These are phyloP conservation scores for Viridothelium virens DNA, from an alignment of 495 filamentous ascomycete genomes.

Conservation along the genomic window DNA sequence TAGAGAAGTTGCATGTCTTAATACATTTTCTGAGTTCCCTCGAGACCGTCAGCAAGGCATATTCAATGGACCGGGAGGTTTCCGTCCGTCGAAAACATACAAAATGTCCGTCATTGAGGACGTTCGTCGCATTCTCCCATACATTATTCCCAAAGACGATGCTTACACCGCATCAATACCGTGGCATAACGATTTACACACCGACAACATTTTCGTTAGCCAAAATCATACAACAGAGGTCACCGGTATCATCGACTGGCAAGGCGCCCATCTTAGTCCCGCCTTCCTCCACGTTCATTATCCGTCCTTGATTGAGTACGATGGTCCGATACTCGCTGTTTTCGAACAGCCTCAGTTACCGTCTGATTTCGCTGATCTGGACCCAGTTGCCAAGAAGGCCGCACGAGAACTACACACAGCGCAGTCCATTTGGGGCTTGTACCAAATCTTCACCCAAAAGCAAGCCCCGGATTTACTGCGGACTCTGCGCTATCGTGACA, in stretches of 20 bases:
- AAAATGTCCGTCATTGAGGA: background rate
- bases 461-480: conserved; percentile 11
- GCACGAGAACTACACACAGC: conserved; percentile 3
- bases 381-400: background rate
- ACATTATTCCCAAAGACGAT: background rate
- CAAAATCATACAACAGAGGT: background rate
- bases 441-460: conserved; percentile 11
- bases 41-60: background rate
- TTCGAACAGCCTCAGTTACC: background rate
- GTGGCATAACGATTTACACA: background rate
- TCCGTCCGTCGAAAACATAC: background rate
- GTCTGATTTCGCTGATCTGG: background rate
- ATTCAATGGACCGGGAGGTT: background rate
- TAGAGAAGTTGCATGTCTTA: background rate
- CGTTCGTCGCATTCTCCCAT: background rate
- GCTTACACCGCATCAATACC: background rate
- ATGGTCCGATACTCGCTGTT: background rate
- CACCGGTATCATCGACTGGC: background rate
- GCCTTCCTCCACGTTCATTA: background rate
- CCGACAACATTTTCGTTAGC: background rate
- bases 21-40: background rate
- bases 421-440: conserved; percentile 13
- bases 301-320: background rate
- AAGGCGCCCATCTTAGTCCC: background rate
- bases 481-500: conserved; percentile 14